phyloP scores from a whole-genome alignment of 1,139 yeast species.

The Debaryomyces fabryi region DNA sequence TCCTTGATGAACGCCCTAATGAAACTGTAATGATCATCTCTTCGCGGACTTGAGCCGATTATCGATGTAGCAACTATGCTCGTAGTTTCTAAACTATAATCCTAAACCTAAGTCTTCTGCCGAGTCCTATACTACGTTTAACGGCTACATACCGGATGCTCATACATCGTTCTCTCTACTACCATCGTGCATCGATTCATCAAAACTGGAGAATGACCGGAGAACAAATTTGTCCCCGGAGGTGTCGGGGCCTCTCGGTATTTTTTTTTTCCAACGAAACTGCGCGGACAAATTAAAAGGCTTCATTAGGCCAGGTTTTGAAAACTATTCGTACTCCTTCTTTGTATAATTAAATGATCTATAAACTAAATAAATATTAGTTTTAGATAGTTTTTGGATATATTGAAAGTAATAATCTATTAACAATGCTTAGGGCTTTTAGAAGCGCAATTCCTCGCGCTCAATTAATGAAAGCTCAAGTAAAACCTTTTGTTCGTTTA shows the following conservation, averaged over 20 bases:
- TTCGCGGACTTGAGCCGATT: background rate
- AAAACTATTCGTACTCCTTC: constrained; percentile 3
- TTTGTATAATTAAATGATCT: constrained; percentile 9
- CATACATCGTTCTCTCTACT: background rate
- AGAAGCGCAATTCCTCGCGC: constrained; percentile 44
- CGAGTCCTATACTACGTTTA: background rate
- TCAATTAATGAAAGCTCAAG: constrained; percentile 24
- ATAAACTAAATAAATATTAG: constrained; percentile 8
- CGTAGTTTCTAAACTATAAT: background rate
- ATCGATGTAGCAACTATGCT: background rate
- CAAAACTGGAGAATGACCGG: constrained; percentile 1
- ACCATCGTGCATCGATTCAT: background rate
- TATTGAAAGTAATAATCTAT: constrained; percentile 6
- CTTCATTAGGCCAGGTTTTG: constrained; percentile 4
- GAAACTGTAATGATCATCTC: background rate
- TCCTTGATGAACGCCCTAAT: background rate
- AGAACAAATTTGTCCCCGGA: constrained; percentile 7
- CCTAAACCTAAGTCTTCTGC: background rate
- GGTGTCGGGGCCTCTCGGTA: constrained; percentile 8
- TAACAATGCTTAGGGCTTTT: constrained; percentile 48
- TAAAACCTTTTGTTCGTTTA: constrained; percentile 20
- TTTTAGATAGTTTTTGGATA: constrained; percentile 5
- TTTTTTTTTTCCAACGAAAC: constrained; percentile 6
- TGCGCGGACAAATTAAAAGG: constrained; percentile 14
- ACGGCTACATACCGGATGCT: background rate